Conservation (phyloP, 768 basidiomycete genomes). For the Tylopilus rubrobrunneus region DNA sequence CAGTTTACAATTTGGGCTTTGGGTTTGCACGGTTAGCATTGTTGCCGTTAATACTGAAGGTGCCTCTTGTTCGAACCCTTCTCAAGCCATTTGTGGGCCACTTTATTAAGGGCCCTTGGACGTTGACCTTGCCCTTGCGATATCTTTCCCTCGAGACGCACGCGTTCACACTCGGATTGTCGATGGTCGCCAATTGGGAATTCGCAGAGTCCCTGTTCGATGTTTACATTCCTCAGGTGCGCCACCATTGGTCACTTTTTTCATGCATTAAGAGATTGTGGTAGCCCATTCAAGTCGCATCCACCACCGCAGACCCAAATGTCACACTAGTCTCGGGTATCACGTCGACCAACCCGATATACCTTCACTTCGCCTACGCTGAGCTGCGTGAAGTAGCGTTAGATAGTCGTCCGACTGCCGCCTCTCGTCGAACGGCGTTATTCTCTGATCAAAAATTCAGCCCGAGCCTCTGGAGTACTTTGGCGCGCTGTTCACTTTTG, state of each 20-base stretch:
- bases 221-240: conserved; percentile 52
- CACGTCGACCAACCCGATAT: conserved; percentile 47
- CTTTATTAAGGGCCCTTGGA: conserved; percentile 57
- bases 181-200: conserved; percentile 62
- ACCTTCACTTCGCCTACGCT: conserved; percentile 62
- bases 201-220: conserved; percentile 59
- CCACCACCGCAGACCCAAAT: conserved; percentile 47
- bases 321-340: conserved; percentile 61
- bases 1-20: conserved; percentile 42
- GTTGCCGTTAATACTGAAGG: conserved; percentile 48
- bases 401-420: conserved; percentile 38
- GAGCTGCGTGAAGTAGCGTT: conserved; percentile 54
- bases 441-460: conserved; percentile 68
- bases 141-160: conserved; percentile 44
- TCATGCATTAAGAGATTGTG: neutral
- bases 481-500: conserved; percentile 57
- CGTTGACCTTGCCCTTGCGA: conserved; percentile 44
- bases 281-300: conserved; percentile 47
- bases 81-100: conserved; percentile 63
- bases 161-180: conserved; percentile 48
- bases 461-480: conserved; percentile 59
- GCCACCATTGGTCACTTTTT: neutral
- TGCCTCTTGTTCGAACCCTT: conserved; percentile 49
- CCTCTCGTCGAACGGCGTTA: conserved; percentile 47
- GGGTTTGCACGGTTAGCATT: conserved; percentile 42